Evolutionary conservation across 306 rosid species (phyloP).

Genomic region (Quillaja saponaria): DNA sequence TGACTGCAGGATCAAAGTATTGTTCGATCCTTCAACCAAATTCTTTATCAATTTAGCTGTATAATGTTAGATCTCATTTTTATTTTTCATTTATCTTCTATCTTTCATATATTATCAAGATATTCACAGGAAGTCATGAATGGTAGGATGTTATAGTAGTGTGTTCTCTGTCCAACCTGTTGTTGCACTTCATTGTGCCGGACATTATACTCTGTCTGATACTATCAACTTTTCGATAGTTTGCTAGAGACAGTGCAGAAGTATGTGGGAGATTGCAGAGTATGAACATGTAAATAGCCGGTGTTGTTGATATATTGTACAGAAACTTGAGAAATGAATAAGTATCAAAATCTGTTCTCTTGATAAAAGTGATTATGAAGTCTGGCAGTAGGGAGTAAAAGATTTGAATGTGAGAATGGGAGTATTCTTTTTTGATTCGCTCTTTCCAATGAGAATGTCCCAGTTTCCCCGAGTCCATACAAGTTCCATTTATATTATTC

Average conservation of each 20-base stretch:
- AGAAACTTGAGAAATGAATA: constrained; percentile 6
- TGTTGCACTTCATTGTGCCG: constrained; percentile 2
- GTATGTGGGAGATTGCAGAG: constrained; percentile 12
- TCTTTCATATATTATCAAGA: constrained; percentile 19
- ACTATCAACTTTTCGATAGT: background rate
- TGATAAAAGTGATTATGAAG: constrained; percentile 1
- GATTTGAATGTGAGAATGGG: background rate
- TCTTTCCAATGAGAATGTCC: background rate
- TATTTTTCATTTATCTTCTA: background rate
- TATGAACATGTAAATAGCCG: background rate
- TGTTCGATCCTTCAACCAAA: constrained; percentile 32
- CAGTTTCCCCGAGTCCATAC: constrained; percentile 7
- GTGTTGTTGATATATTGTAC: background rate
- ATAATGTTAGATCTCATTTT: background rate
- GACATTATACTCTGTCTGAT: background rate
- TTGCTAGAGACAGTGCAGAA: constrained; percentile 4
- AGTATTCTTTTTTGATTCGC: background rate
- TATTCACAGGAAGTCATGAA: background rate
- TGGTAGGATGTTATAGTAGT: background rate
- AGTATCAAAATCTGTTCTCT: too few species aligned
- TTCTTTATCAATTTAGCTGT: constrained; percentile 17
- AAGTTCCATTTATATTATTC: constrained; percentile 4
- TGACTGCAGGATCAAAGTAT: constrained; percentile 89
- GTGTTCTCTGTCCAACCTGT: constrained; percentile 3
- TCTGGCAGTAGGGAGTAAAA: constrained; percentile 3